Conservation (phyloP, 1,139 yeast genomes). For the Blastobotrys ciferrii region DNA sequence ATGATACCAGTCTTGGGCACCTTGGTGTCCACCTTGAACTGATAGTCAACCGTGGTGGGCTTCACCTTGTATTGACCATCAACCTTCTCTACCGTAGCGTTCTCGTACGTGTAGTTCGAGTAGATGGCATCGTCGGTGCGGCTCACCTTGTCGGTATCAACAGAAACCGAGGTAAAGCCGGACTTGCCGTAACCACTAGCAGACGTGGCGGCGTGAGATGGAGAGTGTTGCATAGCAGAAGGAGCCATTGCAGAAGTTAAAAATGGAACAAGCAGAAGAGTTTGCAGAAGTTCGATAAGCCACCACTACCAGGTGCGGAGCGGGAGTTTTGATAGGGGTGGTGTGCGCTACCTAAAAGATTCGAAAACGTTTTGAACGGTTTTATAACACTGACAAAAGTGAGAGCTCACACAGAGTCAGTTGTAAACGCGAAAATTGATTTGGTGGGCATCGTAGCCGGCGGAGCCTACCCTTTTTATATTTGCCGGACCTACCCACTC, state of each 20-base stretch:
- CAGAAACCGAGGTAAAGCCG: slow-evolving; percentile 49
- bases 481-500: not conserved
- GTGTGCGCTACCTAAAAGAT: slow-evolving; percentile 35
- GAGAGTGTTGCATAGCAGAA: slow-evolving; percentile 30
- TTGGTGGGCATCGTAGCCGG: not conserved
- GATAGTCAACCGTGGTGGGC: slow-evolving; percentile 71
- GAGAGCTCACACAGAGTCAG: not conserved
- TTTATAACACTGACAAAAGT: not conserved
- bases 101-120: slow-evolving; percentile 72
- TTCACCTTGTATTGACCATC: slow-evolving; percentile 63
- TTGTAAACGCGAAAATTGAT: not conserved
- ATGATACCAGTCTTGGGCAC: slow-evolving; percentile 86
- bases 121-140: slow-evolving; percentile 58
- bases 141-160: slow-evolving; percentile 58
- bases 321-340: slow-evolving; percentile 38
- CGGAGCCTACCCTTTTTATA: not conserved
- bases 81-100: slow-evolving; percentile 56
- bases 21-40: slow-evolving; percentile 79
- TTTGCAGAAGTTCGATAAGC: slow-evolving; percentile 25
- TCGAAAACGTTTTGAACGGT: slow-evolving; percentile 32
- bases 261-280: slow-evolving; percentile 11
- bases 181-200: slow-evolving; percentile 38
- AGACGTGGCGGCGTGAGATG: slow-evolving; percentile 32
- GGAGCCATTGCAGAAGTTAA: slow-evolving; percentile 36
- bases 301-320: slow-evolving; percentile 39